Percentiles rank a stretch among this genome's conserved stretches.
Conservation (phyloP, 2,329 filamentous ascomycete species). For the Sporothrix luriei region DNA sequence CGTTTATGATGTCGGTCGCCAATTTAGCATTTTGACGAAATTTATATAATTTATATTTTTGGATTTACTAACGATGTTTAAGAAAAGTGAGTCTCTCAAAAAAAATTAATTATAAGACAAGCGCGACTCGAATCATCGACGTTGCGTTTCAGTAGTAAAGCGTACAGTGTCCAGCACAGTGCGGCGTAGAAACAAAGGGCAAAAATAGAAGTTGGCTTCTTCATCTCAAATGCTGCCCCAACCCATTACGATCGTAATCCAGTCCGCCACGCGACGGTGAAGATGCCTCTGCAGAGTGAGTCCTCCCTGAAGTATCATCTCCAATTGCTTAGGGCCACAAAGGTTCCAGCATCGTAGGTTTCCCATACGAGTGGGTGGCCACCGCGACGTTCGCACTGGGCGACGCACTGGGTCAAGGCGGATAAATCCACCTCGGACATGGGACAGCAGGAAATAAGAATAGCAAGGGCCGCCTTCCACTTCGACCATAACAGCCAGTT, state of each 20-base stretch:
- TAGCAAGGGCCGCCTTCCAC: conserved; percentile 46
- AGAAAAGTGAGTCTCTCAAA: background rate
- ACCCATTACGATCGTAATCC: conserved; percentile 66
- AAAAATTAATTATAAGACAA: background rate
- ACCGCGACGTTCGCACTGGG: conserved; percentile 71
- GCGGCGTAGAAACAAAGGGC: conserved; percentile 17
- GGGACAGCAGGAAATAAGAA: conserved; percentile 53
- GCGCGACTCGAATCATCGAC: background rate
- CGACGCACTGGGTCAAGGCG: conserved; percentile 52
- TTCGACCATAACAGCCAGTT: conserved; percentile 37
- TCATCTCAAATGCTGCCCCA: conserved; percentile 61
- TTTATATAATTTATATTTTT: background rate
- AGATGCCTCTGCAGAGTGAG: conserved; percentile 72
- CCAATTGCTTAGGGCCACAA: conserved; percentile 65
- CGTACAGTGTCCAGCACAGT: conserved; percentile 5
- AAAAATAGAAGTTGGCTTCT: conserved; percentile 50
- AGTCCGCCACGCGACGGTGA: conserved; percentile 70
- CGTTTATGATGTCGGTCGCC: background rate
- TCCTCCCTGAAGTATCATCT: conserved; percentile 70
- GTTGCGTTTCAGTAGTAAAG: background rate
- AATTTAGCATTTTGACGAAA: conserved; percentile 22
- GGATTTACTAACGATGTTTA: background rate
- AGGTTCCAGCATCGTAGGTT: conserved; percentile 64
- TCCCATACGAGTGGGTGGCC: conserved; percentile 66
- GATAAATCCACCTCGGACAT: conserved; percentile 54